Base-by-base conservation (phyloP, 2,329 filamentous ascomycete genomes). In the Lachnellula subtilissima region DNA sequence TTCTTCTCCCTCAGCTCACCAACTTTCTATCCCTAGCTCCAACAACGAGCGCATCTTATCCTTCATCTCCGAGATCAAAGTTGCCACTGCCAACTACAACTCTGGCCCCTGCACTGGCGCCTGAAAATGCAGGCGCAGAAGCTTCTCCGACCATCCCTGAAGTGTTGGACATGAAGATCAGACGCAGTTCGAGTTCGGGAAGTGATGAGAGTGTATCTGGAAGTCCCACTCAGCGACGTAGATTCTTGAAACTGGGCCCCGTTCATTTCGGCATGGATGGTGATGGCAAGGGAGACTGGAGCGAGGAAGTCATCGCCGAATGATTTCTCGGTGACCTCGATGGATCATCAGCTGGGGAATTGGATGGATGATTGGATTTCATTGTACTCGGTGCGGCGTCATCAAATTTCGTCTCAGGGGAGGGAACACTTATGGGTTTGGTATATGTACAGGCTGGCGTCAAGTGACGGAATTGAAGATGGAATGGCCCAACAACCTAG, bases 21-120 rank as follows among this genome's bases (percentile, higher is more conserved):
- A 57, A 25, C 3, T 69, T 70, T 56, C 62, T 70, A 42, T 61
- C 63, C 19, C 56, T 70, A 17, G 65, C 65, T 7, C 67, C 65
- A 43, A 60, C 59, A 39, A 65, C 62, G 22, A 64, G 61, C 40
- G 56, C 59, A 23, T 61, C 62, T 15, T 69, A 67, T 56, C 65
- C 65, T 23, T 25, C 57, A 32, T 47, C 50, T n/a, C 36, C 50
- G 54, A 60, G 19, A 39, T 22, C 50, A 11, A 54, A 52, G 25
- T 46, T 25, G 47, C 51, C 28, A 46, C 48, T 45, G 12, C 48
- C 50, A 14, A 17, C 12, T 35, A 53, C n/a, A 1, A 50, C 14
- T 46, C 9, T 42, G 40, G 11, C 45, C 45, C 22, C 36, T 19
- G 43, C 19, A 11, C 39, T 17, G 32, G 17, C n/a, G 43, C 4